These are phyloP conservation scores for Karstenula rhodostoma DNA, from an alignment of 2,329 filamentous ascomycete species.

Conservation along the genomic window DNA sequence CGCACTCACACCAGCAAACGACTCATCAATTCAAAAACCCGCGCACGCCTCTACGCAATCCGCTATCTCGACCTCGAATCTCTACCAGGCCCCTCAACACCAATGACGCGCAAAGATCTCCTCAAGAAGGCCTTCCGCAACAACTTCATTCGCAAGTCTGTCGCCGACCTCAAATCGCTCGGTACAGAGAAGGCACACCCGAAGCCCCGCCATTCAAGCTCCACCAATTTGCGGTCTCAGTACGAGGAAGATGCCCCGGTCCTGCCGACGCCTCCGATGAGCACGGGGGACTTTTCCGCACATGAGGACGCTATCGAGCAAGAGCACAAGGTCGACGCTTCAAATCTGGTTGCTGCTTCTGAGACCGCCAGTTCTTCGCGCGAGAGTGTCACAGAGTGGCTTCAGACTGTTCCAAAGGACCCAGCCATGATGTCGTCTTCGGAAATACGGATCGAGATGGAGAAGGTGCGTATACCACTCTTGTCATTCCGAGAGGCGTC, in stretches of 20 bases:
- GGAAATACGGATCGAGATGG: neutral
- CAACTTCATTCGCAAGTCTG: conserved; percentile 13
- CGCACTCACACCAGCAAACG: neutral
- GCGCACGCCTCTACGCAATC: neutral
- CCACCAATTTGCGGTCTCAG: neutral
- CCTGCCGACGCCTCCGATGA: neutral
- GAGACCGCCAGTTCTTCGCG: neutral
- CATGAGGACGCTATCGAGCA: neutral
- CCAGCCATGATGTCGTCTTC: neutral
- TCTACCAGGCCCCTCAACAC: neutral
- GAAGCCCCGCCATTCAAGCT: conserved; percentile 3
- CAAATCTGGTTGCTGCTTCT: neutral
- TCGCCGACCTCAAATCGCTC: conserved; percentile 10
- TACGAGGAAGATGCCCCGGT: neutral
- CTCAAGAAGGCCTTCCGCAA: conserved; percentile 17
- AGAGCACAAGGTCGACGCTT: neutral
- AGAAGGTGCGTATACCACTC: neutral
- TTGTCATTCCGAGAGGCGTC: too few species aligned
- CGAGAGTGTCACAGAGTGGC: neutral
- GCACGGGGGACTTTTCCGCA: neutral
- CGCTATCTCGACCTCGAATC: neutral
- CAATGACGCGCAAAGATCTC: conserved; percentile 16
- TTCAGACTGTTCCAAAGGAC: neutral
- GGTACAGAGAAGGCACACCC: neutral
- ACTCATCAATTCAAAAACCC: neutral